Evolutionary conservation across 352 stramenopile species (phyloP), one percentile per base, ranked within the genome.

Genomic region (Phytophthora constricta): DNA sequence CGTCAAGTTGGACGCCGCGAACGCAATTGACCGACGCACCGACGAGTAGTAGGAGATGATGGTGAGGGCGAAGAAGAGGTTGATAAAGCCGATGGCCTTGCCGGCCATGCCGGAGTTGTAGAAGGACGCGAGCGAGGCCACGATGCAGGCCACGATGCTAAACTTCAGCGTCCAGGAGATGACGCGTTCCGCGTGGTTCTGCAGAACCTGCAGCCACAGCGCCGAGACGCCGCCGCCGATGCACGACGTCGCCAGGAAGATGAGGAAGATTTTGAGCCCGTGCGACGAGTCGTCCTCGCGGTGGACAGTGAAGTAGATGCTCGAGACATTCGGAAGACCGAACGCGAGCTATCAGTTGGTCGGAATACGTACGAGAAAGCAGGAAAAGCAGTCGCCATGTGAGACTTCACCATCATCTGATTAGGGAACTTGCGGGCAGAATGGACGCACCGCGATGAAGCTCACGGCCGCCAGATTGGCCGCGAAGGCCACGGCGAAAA

Each of bases 241-340:
- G 62, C 74, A 82, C 9, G 82, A 88, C 33, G 86, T 95, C 25
- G 62, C 53, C 22, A 93, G 47, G 53, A 93, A 82, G 25, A 93
- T 82, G 55, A 80, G 56, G 28, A 95, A 86, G 45, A 95, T 84
- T 16, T 81, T 90, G 42, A 94, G 47, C 0, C 87, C 87, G 53
- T 95, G 88, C 19, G 88, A 96, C 22, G 79, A 71, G 1, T 71
- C 69, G 25, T 74, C 70, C 16, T 86, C 82, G 16, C 72, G 66
- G 50, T 96, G 88, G 14, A 80, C 73, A 17, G 88, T 96, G 53
- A 96, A 96, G 71, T 91, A 87, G 51, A 94, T 80, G 37, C 79
- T 85, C 7, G 79, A 89, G 2, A 84, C 69, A 48, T 94, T 95
- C 22, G 88, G 88, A 8, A 93, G 61, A 4, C 88, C 88, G 49